Evolutionary conservation across 495 filamentous ascomycete species (phyloP).

Genomic region (Penicillium lividum): DNA sequence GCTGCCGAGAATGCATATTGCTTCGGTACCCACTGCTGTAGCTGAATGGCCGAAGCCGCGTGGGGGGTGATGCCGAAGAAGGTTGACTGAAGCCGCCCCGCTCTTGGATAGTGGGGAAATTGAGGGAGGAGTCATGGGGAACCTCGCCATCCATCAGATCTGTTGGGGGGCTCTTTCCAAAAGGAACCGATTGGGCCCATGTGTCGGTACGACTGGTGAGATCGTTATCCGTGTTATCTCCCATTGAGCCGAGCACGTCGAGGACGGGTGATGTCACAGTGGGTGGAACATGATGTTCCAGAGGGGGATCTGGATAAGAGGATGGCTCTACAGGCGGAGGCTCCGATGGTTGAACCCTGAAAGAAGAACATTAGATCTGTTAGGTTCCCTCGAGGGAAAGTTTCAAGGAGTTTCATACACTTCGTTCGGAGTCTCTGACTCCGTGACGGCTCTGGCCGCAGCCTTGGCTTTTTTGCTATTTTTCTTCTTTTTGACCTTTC

Average conservation of each 20-base stretch:
- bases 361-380: not conserved
- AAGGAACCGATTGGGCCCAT: constrained; percentile 52
- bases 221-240: constrained; percentile 36
- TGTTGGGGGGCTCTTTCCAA: constrained; percentile 50
- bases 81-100: constrained; percentile 50
- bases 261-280: constrained; percentile 45
- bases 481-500: constrained; percentile 50
- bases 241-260: constrained; percentile 41
- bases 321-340: constrained; percentile 35
- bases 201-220: constrained; percentile 42
- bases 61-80: constrained; percentile 51
- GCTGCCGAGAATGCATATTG: constrained; percentile 41
- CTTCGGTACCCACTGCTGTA: constrained; percentile 45
- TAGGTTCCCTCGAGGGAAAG: not conserved
- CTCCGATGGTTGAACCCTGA: not conserved
- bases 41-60: constrained; percentile 45
- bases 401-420: constrained; percentile 36
- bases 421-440: constrained; percentile 39
- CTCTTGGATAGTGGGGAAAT: constrained; percentile 40
- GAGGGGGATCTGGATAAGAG: constrained; percentile 32
- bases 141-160: constrained; percentile 46
- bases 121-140: constrained; percentile 45
- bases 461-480: constrained; percentile 44
- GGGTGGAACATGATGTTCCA: constrained; percentile 30
- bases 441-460: constrained; percentile 35